These are phyloP conservation scores for Fusarium brevicatenulatum DNA, from an alignment of 2,329 filamentous ascomycete species.

Conservation along the genomic window DNA sequence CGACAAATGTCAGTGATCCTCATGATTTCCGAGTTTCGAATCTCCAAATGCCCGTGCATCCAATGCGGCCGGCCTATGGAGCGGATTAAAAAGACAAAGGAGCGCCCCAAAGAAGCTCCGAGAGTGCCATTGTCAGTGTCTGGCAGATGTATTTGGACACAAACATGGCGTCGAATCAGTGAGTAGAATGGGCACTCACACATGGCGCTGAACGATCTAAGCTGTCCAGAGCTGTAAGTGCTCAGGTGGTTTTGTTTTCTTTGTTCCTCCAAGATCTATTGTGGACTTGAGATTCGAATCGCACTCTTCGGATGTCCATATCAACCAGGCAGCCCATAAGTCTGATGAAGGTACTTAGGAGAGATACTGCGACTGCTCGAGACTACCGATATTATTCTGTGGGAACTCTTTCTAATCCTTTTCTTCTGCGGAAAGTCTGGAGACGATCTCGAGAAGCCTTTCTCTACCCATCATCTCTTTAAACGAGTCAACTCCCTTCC, in stretches of 20 bases:
- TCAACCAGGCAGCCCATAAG: neutral
- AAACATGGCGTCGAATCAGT: neutral
- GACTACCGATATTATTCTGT: neutral
- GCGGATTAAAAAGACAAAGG: neutral
- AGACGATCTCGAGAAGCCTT: neutral
- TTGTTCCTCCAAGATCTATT: neutral
- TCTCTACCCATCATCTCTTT: neutral
- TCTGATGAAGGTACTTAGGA: neutral
- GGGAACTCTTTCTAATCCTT: neutral
- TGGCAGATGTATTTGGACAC: neutral
- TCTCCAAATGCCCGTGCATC: neutral
- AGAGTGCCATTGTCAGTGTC: neutral
- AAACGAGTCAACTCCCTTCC: neutral
- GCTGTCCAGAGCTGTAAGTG: neutral
- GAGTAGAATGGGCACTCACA: neutral
- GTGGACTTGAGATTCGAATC: neutral
- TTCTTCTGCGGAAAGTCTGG: neutral
- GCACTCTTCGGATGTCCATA: neutral
- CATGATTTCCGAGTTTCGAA: neutral
- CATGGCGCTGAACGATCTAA: neutral
- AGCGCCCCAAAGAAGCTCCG: neutral
- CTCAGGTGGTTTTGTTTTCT: neutral
- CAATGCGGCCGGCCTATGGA: neutral
- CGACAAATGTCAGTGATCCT: neutral
- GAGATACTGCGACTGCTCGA: neutral